A percentile compares a stretch with the other conserved stretches of the same genome.
Evolutionary conservation across 495 filamentous ascomycete genomes (phyloP).

Genomic region (Penicillium antarcticum): DNA sequence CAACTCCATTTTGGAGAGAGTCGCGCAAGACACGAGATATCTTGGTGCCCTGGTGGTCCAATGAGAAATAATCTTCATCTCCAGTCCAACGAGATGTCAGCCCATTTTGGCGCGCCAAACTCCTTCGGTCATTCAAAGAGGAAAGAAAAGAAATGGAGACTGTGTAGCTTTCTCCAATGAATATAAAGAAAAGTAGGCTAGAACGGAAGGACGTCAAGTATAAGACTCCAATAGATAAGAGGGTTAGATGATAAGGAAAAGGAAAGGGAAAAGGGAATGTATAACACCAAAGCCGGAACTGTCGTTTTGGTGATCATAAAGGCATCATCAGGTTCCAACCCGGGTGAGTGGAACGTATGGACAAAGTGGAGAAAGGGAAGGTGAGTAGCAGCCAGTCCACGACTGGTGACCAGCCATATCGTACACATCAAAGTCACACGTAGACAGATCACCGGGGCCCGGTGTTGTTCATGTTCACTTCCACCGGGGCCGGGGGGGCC

Average conservation of each 20-base stretch:
- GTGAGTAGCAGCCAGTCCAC: background rate
- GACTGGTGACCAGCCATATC: slow-evolving; percentile 13
- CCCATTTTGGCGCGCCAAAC: slow-evolving; percentile 20
- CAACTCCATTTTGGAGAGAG: slow-evolving; percentile 16
- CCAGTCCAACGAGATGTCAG: background rate
- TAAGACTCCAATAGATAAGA: slow-evolving; percentile 1
- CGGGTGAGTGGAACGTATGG: slow-evolving; percentile 9
- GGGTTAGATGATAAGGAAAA: slow-evolving; percentile 1
- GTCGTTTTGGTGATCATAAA: slow-evolving; percentile 19
- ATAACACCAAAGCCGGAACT: slow-evolving; percentile 15
- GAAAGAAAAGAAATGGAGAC: background rate
- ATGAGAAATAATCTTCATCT: slow-evolving; percentile 1
- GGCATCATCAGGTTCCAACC: slow-evolving; percentile 14
- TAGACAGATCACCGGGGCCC: slow-evolving; percentile 16
- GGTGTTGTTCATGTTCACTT: slow-evolving; percentile 23
- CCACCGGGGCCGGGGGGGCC: slow-evolving; percentile 16
- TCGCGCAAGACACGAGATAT: slow-evolving; percentile 5
- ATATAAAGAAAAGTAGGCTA: slow-evolving; percentile 1
- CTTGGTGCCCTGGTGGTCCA: background rate
- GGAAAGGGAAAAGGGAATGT: background rate
- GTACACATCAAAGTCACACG: slow-evolving; percentile 21
- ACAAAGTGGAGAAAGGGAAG: slow-evolving; percentile 10
- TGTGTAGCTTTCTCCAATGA: slow-evolving; percentile 2
- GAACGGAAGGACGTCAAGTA: background rate
- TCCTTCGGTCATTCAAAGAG: slow-evolving; percentile 11